A percentile compares a stretch with the other conserved stretches of the same genome.
Evolutionary conservation across 169 alveolate species (phyloP).

Genomic region (Plasmodium fragile): DNA sequence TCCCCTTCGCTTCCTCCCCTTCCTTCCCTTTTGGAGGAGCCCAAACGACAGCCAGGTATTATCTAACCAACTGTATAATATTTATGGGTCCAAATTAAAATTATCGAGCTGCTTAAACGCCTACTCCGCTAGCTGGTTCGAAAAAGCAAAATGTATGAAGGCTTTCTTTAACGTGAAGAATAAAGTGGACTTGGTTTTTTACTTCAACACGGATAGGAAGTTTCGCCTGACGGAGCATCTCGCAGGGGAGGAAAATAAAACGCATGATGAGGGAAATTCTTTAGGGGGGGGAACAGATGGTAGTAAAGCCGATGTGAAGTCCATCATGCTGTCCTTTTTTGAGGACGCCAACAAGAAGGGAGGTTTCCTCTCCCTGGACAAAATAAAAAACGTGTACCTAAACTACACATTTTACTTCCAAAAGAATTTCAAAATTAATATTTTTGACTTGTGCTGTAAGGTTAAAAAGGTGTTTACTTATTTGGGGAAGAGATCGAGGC

Average conservation of each 20-base stretch:
- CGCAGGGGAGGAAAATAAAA: not conserved
- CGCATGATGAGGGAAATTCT: not conserved
- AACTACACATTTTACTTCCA: conserved; percentile 44
- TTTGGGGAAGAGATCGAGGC: not conserved
- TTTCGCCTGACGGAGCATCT: not conserved
- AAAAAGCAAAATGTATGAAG: conserved; percentile 41
- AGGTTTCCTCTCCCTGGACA: not conserved
- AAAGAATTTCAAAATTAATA: conserved; percentile 45
- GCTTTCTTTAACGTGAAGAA: conserved; percentile 50
- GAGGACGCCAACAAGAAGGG: conserved; percentile 18
- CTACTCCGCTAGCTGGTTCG: conserved; percentile 24
- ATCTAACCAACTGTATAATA: conserved; percentile 35
- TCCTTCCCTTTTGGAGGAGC: conserved; percentile 2
- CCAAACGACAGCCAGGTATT: not conserved
- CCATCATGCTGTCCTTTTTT: conserved; percentile 27
- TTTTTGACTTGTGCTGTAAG: not conserved
- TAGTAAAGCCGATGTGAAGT: not conserved
- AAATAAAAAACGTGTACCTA: conserved; percentile 43
- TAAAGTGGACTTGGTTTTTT: conserved; percentile 50
- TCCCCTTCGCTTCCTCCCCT: not conserved
- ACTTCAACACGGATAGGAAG: conserved; percentile 32
- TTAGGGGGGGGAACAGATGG: not conserved
- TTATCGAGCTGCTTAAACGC: conserved; percentile 42
- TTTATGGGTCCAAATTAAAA: conserved; percentile 48
- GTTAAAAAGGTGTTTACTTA: conserved; percentile 1